A percentile compares a stretch with the other conserved stretches of the same genome.
These are phyloP conservation scores for Penicillium robsamsonii DNA, from an alignment of 495 filamentous ascomycete species.

Conservation along the genomic window DNA sequence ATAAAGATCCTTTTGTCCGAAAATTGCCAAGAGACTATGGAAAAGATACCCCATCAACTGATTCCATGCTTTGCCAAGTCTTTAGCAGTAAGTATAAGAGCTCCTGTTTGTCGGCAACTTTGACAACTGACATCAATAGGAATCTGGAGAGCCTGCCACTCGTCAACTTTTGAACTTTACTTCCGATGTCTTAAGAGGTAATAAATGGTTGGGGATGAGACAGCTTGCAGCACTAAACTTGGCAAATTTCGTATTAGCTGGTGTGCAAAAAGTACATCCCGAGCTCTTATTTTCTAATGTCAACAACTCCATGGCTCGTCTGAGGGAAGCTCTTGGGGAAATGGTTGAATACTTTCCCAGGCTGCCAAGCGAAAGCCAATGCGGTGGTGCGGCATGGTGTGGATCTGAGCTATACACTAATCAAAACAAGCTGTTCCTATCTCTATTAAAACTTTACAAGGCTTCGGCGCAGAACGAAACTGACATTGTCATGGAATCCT, in stretches of 20 bases:
- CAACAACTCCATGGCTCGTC: slow-evolving; percentile 9
- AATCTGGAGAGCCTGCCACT: slow-evolving; percentile 24
- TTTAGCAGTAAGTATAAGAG: slow-evolving; percentile 24
- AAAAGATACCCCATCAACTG: slow-evolving; percentile 22
- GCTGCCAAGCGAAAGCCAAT: slow-evolving; percentile 17
- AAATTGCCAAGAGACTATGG: slow-evolving; percentile 22
- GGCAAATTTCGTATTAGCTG: slow-evolving; percentile 25
- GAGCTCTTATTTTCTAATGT: slow-evolving; percentile 10
- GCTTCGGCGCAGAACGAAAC: slow-evolving; percentile 15
- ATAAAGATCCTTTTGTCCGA: slow-evolving; percentile 32
- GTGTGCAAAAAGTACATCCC: slow-evolving; percentile 20
- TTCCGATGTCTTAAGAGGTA: slow-evolving; percentile 22
- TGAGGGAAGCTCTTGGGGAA: slow-evolving; percentile 20
- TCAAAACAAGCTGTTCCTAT: slow-evolving; percentile 34
- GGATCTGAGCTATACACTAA: slow-evolving; percentile 14
- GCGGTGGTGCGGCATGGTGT: slow-evolving; percentile 24
- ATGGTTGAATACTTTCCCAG: slow-evolving; percentile 27
- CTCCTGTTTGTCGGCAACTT: background rate
- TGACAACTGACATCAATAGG: slow-evolving; percentile 16
- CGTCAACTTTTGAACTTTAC: slow-evolving; percentile 26
- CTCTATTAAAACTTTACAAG: slow-evolving; percentile 31
- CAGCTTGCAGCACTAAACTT: slow-evolving; percentile 24
- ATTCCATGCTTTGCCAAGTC: slow-evolving; percentile 27
- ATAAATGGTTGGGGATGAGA: background rate
- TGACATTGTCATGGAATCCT: slow-evolving; percentile 16